phyloP scores from a whole-genome alignment of 345 rosid genomes.

The Dipteronia sinensis region DNA sequence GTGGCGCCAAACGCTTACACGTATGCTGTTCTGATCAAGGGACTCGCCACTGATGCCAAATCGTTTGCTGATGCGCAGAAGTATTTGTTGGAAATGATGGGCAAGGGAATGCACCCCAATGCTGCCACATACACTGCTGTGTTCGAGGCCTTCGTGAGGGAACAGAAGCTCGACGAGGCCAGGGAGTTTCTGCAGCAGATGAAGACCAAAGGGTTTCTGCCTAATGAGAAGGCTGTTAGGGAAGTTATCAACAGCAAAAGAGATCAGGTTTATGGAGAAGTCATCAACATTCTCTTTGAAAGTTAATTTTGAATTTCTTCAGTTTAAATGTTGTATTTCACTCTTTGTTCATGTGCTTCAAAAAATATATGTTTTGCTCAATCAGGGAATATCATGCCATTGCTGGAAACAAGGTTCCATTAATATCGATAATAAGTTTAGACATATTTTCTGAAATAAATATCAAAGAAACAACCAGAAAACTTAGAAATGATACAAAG shows the following conservation, averaged over 20 bases:
- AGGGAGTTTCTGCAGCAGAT: constrained; percentile 46
- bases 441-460: background rate
- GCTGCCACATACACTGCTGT: constrained; percentile 52
- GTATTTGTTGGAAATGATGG: constrained; percentile 66
- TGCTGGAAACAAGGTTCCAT: background rate
- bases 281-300: constrained; percentile 52
- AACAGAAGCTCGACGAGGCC: constrained; percentile 50
- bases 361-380: no score
- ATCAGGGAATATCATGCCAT: background rate
- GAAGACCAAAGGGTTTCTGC: constrained; percentile 51
- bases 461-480: background rate
- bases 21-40: constrained; percentile 61
- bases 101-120: constrained; percentile 58
- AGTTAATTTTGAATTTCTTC: constrained; percentile 4
- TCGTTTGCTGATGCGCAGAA: constrained; percentile 43
- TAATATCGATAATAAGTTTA: background rate
- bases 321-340: no score
- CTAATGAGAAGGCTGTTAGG: constrained; percentile 55
- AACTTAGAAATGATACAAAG: constrained; percentile 5
- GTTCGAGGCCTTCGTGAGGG: constrained; percentile 55
- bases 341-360: no score
- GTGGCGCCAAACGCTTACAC: constrained; percentile 76
- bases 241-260: constrained; percentile 46
- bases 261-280: constrained; percentile 41
- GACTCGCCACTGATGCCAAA: constrained; percentile 49